Evolutionary conservation across 2,329 filamentous ascomycete genomes (phyloP), one percentile per base, ranked within the genome.

Genomic region (Didymella segeticola): DNA sequence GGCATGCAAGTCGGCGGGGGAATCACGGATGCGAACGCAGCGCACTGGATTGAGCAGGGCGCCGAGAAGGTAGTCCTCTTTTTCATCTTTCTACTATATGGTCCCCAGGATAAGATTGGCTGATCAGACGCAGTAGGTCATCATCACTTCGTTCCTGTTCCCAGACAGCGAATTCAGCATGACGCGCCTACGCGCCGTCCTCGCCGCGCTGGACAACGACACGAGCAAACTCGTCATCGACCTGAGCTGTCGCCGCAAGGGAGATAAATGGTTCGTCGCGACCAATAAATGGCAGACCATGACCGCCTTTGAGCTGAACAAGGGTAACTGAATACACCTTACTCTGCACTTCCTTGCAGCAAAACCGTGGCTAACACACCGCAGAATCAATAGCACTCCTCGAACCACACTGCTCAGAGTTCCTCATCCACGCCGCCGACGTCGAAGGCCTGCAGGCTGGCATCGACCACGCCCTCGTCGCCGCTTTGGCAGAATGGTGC

Each of bases 241-340:
- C 71, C 83, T 99, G 20, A 96, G 92, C 76, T 99, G 95, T 72
- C 86, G 95, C 45, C 83, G 87, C 53, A 88, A 87, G 56, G 89
- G 83, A 30, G 81, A 88, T 50, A 88, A 80, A 31, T 99, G 95
- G 95, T 92, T 90, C 68, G 95, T 99, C n/a, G 93, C 95, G 49
- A 99, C 96, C 89, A 91, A 99, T 76, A 96, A 96, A 75, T 99
- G 95, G 95, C 95, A 98, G 81, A 96, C 91, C 1, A 88, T 98
- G 50, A 98, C 95, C 1, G 91, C 97, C 68, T 96, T 96, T 87
- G 91, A 97, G 72, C 86, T 99, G 61, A 93, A 88, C 60, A 81
- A 90, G 82, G 90, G 93, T 93, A 77, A n/a, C n/a, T 51, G 76
- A 7, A 29, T 12, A 12, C 27, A 29, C 27, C 6, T 4, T 4